phyloP scores from a whole-genome alignment of 2,329 filamentous ascomycete species.

The Botryotinia convoluta region DNA sequence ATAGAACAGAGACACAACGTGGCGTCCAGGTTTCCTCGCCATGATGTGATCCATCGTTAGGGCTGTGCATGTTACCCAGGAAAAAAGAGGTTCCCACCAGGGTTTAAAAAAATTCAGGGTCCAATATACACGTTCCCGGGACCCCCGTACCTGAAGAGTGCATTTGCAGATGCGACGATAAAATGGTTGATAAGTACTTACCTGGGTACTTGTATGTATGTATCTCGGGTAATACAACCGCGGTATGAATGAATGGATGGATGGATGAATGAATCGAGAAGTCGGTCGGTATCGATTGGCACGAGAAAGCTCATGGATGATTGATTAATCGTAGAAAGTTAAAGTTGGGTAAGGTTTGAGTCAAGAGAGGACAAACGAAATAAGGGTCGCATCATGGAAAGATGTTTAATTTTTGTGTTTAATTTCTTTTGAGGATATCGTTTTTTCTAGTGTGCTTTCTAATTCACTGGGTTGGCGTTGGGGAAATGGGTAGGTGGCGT shows the following conservation, averaged over 20 bases:
- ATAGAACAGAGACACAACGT: constrained; percentile 5
- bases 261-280: neutral
- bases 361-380: neutral
- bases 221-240: neutral
- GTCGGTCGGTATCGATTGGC: neutral
- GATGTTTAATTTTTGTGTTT: neutral
- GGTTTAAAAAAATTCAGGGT: neutral
- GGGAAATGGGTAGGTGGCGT: neutral
- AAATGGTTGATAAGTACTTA: neutral
- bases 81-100: neutral
- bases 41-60: constrained; percentile 19
- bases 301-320: neutral
- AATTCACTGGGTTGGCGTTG: neutral
- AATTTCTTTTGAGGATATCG: neutral
- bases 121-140: neutral
- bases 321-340: neutral
- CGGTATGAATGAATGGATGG: neutral
- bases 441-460: neutral
- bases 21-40: constrained; percentile 10
- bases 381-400: neutral
- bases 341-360: neutral
- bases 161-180: neutral
- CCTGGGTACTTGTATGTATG: neutral
- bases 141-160: neutral
- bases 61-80: constrained; percentile 12